A percentile compares a stretch with the other conserved stretches of the same genome.
These are phyloP conservation scores for Inga leiocalycina DNA, from an alignment of 306 rosid species.

Conservation along the genomic window DNA sequence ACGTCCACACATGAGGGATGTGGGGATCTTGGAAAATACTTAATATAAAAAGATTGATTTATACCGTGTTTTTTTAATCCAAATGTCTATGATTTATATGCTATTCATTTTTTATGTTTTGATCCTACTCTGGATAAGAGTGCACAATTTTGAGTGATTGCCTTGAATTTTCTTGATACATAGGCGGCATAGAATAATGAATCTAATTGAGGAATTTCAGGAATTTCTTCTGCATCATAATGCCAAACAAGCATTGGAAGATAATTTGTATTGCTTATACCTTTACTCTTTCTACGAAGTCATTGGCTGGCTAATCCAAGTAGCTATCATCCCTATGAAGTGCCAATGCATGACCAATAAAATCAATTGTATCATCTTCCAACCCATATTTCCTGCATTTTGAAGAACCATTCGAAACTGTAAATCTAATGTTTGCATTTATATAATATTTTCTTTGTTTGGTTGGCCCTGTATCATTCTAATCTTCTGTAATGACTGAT, in stretches of 20 bases:
- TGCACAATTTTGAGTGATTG: neutral
- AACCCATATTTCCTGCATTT: conserved; percentile 74
- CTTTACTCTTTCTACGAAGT: too few species aligned
- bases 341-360: conserved; percentile 88
- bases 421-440: neutral
- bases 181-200: neutral
- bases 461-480: neutral
- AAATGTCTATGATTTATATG: neutral
- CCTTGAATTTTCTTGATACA: neutral
- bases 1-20: neutral
- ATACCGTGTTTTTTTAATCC: conserved; percentile 3
- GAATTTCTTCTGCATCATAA: neutral
- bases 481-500: neutral
- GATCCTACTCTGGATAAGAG: conserved; percentile 1
- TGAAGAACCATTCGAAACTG: conserved; percentile 26
- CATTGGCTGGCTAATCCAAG: too few species aligned
- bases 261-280: conserved; percentile 29
- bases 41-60: neutral
- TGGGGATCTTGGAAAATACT: neutral
- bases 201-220: neutral
- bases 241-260: neutral
- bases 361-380: conserved; percentile 84
- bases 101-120: neutral
- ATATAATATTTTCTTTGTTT: neutral
- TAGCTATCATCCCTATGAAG: too few species aligned